Conservation (phyloP, 2,329 filamentous ascomycete genomes). For the Epichloe sibirici region DNA sequence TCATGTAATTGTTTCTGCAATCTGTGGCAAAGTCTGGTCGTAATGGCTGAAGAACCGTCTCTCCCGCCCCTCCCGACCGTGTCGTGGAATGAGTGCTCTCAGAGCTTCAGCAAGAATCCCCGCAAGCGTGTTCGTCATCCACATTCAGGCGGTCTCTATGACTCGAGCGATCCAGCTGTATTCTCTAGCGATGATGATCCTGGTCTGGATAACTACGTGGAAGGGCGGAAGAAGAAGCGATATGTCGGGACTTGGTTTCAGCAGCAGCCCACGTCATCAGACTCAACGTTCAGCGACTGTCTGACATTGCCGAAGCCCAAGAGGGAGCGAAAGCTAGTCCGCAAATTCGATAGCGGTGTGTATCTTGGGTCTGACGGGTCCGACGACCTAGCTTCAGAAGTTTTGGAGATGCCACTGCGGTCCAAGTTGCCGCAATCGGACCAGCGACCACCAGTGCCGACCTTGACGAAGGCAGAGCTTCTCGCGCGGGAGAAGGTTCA, state of each 20-base stretch:
- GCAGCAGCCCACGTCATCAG: slow-evolving; percentile 40
- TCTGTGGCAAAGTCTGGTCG: not conserved
- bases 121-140: slow-evolving; percentile 26
- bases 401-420: slow-evolving; percentile 18
- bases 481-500: slow-evolving; percentile 34
- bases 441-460: slow-evolving; percentile 14
- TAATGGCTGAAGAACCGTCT: slow-evolving; percentile 29
- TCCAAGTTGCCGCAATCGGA: slow-evolving; percentile 27
- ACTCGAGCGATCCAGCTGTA: slow-evolving; percentile 58
- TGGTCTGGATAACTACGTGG: slow-evolving; percentile 50
- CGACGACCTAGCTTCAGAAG: slow-evolving; percentile 24
- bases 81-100: slow-evolving; percentile 26
- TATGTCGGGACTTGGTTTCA: slow-evolving; percentile 59
- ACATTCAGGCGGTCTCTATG: slow-evolving; percentile 25
- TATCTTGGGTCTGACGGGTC: slow-evolving; percentile 51
- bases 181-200: slow-evolving; percentile 65
- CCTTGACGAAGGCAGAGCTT: slow-evolving; percentile 29
- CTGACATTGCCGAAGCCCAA: slow-evolving; percentile 28
- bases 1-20: no score
- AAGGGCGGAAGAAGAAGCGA: slow-evolving; percentile 45
- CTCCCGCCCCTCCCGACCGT: slow-evolving; percentile 27
- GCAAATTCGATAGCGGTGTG: slow-evolving; percentile 56
- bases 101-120: slow-evolving; percentile 26
- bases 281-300: slow-evolving; percentile 32
- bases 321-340: slow-evolving; percentile 33